Evolutionary conservation across 1,139 yeast genomes (phyloP).

Genomic region (Eremothecium cymbalariae): DNA sequence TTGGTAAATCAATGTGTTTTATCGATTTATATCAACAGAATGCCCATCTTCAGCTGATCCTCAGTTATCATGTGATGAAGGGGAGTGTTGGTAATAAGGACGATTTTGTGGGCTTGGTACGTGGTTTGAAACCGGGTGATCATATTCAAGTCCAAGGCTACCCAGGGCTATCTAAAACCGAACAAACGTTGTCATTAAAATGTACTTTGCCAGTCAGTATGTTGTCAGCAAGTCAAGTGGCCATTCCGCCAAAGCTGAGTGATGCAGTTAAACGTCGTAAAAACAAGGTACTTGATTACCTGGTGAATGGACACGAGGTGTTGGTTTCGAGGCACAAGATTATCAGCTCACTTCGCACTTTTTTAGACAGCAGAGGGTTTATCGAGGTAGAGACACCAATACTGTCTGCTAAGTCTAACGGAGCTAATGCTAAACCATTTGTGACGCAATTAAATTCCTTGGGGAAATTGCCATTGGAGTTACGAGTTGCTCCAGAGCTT

Average conservation of each 20-base stretch:
- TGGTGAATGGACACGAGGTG: slow-evolving; percentile 47
- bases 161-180: slow-evolving; percentile 75
- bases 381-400: slow-evolving; percentile 87
- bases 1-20: slow-evolving; percentile 31
- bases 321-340: slow-evolving; percentile 50
- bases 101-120: slow-evolving; percentile 41
- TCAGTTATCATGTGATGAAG: slow-evolving; percentile 9
- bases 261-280: slow-evolving; percentile 53
- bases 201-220: slow-evolving; percentile 42
- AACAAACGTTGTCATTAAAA: slow-evolving; percentile 52
- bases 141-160: slow-evolving; percentile 53
- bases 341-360: slow-evolving; percentile 47
- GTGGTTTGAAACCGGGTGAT: slow-evolving; percentile 61
- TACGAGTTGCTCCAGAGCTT: slow-evolving; percentile 89
- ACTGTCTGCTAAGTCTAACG: slow-evolving; percentile 61
- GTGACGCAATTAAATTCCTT: slow-evolving; percentile 47
- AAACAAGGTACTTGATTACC: slow-evolving; percentile 67
- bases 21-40: slow-evolving; percentile 19
- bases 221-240: slow-evolving; percentile 62
- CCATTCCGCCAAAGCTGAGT: slow-evolving; percentile 55
- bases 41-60: slow-evolving; percentile 11
- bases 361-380: slow-evolving; percentile 49
- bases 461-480: slow-evolving; percentile 38
- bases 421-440: slow-evolving; percentile 88
- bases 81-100: slow-evolving; percentile 19